These are phyloP conservation scores for Malassezia brasiliensis DNA, from an alignment of 1,284 basidiomycete genomes.

Conservation along the genomic window DNA sequence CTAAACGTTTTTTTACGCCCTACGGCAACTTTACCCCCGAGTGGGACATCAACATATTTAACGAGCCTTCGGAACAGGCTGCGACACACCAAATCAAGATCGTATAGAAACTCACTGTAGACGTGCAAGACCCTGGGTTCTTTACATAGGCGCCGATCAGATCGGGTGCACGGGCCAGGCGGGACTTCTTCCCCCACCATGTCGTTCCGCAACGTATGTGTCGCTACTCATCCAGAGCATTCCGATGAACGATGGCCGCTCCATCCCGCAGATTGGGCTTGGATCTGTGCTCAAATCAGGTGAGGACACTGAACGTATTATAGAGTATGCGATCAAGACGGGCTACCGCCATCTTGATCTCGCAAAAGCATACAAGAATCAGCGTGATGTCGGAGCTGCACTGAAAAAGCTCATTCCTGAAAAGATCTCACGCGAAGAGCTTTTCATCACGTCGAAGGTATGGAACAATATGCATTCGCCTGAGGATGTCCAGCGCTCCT, in stretches of 20 bases:
- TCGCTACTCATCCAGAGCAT: constrained; percentile 19
- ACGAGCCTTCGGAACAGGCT: constrained; percentile 28
- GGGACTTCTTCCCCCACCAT: neutral
- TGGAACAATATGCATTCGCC: constrained; percentile 61
- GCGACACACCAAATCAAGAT: constrained; percentile 30
- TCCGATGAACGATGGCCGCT: constrained; percentile 42
- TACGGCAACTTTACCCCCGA: constrained; percentile 20
- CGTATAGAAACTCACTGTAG: constrained; percentile 11
- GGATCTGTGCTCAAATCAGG: constrained; percentile 72
- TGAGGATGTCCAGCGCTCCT: constrained; percentile 43
- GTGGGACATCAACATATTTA: constrained; percentile 40
- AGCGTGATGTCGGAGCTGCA: constrained; percentile 50
- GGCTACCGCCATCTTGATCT: constrained; percentile 46
- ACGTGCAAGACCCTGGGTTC: too few species aligned
- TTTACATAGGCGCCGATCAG: too few species aligned
- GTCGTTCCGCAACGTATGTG: neutral
- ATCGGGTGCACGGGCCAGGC: constrained; percentile 1
- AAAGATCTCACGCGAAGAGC: constrained; percentile 51
- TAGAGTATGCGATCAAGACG: constrained; percentile 30
- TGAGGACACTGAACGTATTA: constrained; percentile 65
- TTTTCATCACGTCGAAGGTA: constrained; percentile 52
- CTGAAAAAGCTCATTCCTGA: constrained; percentile 49
- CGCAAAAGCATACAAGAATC: constrained; percentile 39
- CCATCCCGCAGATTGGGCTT: constrained; percentile 54
- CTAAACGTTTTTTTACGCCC: constrained; percentile 42